A percentile compares a stretch with the other conserved stretches of the same genome.
Evolutionary conservation across 768 basidiomycete genomes (phyloP).

Genomic region (Paxillus involutus): DNA sequence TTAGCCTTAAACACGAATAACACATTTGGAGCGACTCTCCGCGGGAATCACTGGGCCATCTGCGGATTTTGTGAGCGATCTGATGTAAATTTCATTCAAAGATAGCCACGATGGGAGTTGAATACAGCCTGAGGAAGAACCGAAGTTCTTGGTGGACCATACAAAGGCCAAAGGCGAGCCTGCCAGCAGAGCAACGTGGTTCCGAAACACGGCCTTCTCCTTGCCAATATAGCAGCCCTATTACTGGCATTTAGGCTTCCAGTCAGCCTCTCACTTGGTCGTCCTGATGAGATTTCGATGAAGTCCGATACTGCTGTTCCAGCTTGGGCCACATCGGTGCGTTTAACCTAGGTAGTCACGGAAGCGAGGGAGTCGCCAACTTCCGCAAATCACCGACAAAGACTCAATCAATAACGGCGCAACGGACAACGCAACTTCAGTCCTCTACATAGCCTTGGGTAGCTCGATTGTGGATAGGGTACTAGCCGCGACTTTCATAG

Average conservation of each 20-base stretch:
- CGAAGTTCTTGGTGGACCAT: neutral
- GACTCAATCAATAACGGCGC: too few species aligned
- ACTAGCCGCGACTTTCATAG: too few species aligned
- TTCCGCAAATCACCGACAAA: neutral
- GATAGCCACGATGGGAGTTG: conserved; percentile 7
- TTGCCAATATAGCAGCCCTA: too few species aligned
- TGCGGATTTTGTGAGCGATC: conserved; percentile 28
- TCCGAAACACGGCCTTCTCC: neutral
- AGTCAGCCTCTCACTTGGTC: neutral
- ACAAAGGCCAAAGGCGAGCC: too few species aligned
- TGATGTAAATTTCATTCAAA: conserved; percentile 12
- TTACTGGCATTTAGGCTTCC: too few species aligned
- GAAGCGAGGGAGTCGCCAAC: neutral
- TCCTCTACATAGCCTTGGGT: too few species aligned
- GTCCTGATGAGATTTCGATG: neutral
- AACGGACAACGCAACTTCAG: too few species aligned
- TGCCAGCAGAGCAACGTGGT: neutral
- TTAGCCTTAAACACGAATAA: conserved; percentile 22
- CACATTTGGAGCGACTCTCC: conserved; percentile 23
- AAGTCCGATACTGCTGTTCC: too few species aligned
- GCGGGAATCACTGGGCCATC: conserved; percentile 31
- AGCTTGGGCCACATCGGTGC: too few species aligned
- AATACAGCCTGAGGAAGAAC: neutral
- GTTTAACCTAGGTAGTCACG: neutral
- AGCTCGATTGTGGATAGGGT: too few species aligned